Evolutionary conservation across 192 early-diverging fungal genomes (phyloP).

Genomic region (Gonapodya sp.): DNA sequence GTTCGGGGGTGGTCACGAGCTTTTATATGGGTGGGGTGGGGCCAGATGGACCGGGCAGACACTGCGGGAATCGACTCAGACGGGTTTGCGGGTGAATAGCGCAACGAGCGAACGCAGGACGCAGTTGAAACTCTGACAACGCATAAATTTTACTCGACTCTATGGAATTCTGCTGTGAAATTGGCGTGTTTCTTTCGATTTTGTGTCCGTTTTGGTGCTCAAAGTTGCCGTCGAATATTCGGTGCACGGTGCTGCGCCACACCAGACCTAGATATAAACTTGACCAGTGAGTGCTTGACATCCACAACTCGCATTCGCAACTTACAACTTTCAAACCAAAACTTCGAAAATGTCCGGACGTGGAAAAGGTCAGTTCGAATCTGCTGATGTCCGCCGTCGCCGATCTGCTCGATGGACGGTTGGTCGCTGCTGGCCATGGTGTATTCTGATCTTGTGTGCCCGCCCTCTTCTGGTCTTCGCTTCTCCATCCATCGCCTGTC

Average conservation of each 20-base stretch:
- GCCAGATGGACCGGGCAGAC: too few relatives aligned
- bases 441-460: background rate
- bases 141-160: background rate
- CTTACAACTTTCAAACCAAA: background rate
- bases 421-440: background rate
- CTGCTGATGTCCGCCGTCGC: too few relatives aligned
- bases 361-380: slow-evolving; percentile 63
- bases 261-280: background rate
- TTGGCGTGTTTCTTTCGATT: background rate
- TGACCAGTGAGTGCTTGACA: background rate
- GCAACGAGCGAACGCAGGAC: too few relatives aligned
- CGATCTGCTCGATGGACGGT: background rate
- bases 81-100: too few relatives aligned
- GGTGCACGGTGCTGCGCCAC: background rate
- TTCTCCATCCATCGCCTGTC: background rate
- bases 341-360: slow-evolving; percentile 80
- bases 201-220: background rate
- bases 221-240: background rate
- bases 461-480: background rate
- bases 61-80: too few relatives aligned
- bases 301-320: background rate
- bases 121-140: too few relatives aligned
- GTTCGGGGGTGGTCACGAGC: too few relatives aligned
- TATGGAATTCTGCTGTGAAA: background rate
- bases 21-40: too few relatives aligned